A percentile compares a stretch with the other conserved stretches of the same genome.
These are phyloP conservation scores for Dipteronia dyeriana DNA, from an alignment of 345 rosid genomes.

Conservation along the genomic window DNA sequence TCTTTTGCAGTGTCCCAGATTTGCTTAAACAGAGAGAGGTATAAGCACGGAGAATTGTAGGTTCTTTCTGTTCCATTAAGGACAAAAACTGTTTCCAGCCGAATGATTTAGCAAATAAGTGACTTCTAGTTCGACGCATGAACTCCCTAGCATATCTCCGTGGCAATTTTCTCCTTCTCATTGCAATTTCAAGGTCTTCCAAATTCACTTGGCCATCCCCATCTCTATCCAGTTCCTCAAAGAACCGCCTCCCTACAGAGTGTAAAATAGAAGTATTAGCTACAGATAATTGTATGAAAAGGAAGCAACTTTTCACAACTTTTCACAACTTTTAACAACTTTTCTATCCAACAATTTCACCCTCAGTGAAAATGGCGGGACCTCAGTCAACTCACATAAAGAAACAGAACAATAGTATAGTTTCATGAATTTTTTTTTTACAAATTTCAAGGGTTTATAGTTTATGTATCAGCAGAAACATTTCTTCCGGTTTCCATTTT, in stretches of 20 bases:
- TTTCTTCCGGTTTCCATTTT: background rate
- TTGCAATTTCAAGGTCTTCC: slow-evolving; percentile 95
- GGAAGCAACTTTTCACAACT: background rate
- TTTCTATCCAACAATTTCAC: background rate
- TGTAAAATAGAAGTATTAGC: slow-evolving; percentile 12
- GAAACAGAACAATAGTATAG: background rate
- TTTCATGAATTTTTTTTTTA: background rate
- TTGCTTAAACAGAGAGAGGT: slow-evolving; percentile 92
- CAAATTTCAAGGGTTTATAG: background rate
- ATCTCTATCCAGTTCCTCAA: slow-evolving; percentile 96
- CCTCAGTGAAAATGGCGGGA: background rate
- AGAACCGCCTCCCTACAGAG: slow-evolving; percentile 84
- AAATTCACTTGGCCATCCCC: slow-evolving; percentile 92
- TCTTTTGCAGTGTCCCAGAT: slow-evolving; percentile 94
- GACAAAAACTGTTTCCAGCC: slow-evolving; percentile 98
- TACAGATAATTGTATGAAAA: slow-evolving; percentile 2
- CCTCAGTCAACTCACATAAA: background rate
- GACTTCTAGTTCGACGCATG: slow-evolving; percentile 81
- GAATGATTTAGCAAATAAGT: slow-evolving; percentile 90
- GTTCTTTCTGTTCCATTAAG: slow-evolving; percentile 97
- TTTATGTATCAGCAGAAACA: slow-evolving; percentile 1
- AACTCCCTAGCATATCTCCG: slow-evolving; percentile 84
- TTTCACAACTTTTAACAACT: background rate
- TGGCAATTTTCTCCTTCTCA: slow-evolving; percentile 89
- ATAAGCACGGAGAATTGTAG: slow-evolving; percentile 95